phyloP scores from a whole-genome alignment of 805 yeast species.

The Zygosaccharomyces lentus region DNA sequence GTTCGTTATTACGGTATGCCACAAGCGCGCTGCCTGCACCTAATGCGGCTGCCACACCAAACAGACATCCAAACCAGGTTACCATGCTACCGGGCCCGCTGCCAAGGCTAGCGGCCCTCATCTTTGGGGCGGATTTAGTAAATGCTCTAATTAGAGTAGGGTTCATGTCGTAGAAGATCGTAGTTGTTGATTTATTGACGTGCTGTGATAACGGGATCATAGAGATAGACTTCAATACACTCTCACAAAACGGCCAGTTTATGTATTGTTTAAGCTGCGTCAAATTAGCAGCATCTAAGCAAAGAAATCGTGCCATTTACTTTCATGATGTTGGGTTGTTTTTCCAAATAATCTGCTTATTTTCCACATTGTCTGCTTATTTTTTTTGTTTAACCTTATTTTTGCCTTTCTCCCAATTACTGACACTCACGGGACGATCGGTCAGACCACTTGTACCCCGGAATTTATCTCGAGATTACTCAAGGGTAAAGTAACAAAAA shows the following conservation, averaged over 20 bases:
- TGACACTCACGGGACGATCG: background rate
- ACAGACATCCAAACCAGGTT: slow-evolving; percentile 14
- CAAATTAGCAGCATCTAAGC: background rate
- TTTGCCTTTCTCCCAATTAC: background rate
- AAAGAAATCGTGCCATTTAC: background rate
- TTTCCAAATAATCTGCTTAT: background rate
- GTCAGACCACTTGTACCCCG: slow-evolving; percentile 2
- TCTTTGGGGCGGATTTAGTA: slow-evolving; percentile 15
- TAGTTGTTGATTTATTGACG: background rate
- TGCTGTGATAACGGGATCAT: background rate
- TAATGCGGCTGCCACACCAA: slow-evolving; percentile 15
- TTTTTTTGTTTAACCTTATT: background rate
- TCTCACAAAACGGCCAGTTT: background rate
- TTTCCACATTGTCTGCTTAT: background rate
- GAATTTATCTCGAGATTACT: background rate
- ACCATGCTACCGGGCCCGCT: slow-evolving; percentile 7
- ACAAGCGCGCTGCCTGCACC: slow-evolving; percentile 15
- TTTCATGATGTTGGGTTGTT: background rate
- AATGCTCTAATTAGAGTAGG: slow-evolving; percentile 19
- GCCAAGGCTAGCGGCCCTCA: slow-evolving; percentile 6
- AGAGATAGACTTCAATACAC: background rate
- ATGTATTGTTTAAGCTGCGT: background rate
- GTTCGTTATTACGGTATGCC: slow-evolving; percentile 13
- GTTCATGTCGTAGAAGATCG: slow-evolving; percentile 12
- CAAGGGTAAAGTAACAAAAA: background rate